Evolutionary conservation across 83 land plant genomes (phyloP), one percentile per base, ranked within the genome.

Genomic region (Picea mariana): DNA sequence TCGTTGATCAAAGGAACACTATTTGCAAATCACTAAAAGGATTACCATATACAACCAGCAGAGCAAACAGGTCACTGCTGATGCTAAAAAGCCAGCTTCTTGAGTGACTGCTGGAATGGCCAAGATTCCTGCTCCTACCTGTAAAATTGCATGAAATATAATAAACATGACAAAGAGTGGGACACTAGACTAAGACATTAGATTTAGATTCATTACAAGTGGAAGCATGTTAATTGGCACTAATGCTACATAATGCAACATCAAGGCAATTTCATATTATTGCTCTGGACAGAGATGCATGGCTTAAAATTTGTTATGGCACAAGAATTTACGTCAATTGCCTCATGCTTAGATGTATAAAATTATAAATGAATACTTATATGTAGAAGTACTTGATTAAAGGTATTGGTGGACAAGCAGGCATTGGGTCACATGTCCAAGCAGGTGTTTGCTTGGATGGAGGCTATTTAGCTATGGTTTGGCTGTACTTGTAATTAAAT

Each of bases 11-110:
- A 49, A 58, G 17, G 60, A 52, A 47, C 13, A 52, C 18, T 15
- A 67, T 24, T 26, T 47, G 49, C 4, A 79, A 31, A 20, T 67
- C 67, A 62, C 9, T 31, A 21, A 34, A 77, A 42, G 26, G n/a
- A n/a, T 78, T 92, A 97, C 99, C 99, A 97, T 97, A 83, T 90
- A 97, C 34, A 91, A 62, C 99, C 99, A 97, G 92, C 99, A 93
- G 67, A 88, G 49, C 44, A 90, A 77, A 80, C 95, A 93, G 6
- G 98, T 84, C 20, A 91, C 79, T 24, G 99, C 90, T 78, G 99
- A 97, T 62, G 99, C 94, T 80, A 92, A 78, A 85, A 97, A 97
- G 52, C 99, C 99, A 65, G 99, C 80, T 77, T 97, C 99, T 88
- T 95, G 95, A 1, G 99, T 97, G 21, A 95, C 99, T 40, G 99